phyloP scores from a whole-genome alignment of 2,329 filamentous ascomycete genomes.

The Acrocalymma vagum region DNA sequence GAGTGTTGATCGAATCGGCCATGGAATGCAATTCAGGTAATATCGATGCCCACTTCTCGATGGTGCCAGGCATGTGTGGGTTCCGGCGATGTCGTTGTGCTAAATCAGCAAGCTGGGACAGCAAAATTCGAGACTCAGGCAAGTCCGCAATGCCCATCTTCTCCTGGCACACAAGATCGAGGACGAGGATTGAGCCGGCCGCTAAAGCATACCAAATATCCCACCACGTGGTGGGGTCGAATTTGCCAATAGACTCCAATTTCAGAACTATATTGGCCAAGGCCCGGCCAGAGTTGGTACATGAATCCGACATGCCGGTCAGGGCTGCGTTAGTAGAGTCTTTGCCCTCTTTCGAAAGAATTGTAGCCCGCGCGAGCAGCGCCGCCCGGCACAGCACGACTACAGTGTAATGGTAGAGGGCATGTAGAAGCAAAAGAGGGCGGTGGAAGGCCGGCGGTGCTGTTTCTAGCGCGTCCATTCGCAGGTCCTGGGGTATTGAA shows the following conservation, averaged over 20 bases:
- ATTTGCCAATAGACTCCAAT: slow-evolving; percentile 46
- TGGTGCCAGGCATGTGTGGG: slow-evolving; percentile 48
- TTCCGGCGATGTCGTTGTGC: slow-evolving; percentile 40
- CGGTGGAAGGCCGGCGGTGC: slow-evolving; percentile 46
- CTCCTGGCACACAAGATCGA: slow-evolving; percentile 46
- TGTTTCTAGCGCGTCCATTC: slow-evolving; percentile 39
- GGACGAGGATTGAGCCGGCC: slow-evolving; percentile 47
- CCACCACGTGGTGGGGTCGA: slow-evolving; percentile 52
- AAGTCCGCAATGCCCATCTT: slow-evolving; percentile 23
- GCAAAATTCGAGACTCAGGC: slow-evolving; percentile 40
- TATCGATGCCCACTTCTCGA: slow-evolving; percentile 47
- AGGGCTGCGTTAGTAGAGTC: slow-evolving; percentile 36
- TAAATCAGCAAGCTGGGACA: slow-evolving; percentile 46
- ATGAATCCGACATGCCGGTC: slow-evolving; percentile 46
- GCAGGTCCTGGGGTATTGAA: slow-evolving; percentile 49
- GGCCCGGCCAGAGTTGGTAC: slow-evolving; percentile 47
- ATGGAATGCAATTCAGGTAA: slow-evolving; percentile 47
- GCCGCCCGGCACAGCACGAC: slow-evolving; percentile 50
- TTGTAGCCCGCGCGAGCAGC: slow-evolving; percentile 47
- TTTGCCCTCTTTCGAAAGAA: slow-evolving; percentile 33
- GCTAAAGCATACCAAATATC: slow-evolving; percentile 53
- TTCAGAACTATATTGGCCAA: slow-evolving; percentile 45
- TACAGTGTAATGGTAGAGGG: slow-evolving; percentile 51
- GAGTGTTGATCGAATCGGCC: slow-evolving; percentile 33
- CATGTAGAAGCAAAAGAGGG: slow-evolving; percentile 49